Percentiles rank a stretch among this genome's conserved stretches.
Evolutionary conservation across 176 grass and related monocot species (phyloP).

Genomic region (Thinopyrum elongatum): DNA sequence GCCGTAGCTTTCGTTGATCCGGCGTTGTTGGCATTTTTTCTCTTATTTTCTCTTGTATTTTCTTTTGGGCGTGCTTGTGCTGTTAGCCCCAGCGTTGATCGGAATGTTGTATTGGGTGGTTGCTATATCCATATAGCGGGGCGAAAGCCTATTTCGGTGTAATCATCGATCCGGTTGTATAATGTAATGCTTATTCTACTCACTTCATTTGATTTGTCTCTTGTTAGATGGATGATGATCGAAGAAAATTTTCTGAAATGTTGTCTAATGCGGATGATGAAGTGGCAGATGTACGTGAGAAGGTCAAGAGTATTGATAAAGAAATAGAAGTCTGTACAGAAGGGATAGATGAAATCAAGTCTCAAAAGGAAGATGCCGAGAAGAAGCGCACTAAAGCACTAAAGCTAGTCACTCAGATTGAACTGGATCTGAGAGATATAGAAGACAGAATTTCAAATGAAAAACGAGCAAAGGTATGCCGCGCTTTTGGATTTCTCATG

Average conservation of each 20-base stretch:
- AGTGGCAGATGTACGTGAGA: conserved; percentile 61
- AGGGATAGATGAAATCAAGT: conserved; percentile 64
- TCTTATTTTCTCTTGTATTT: no score
- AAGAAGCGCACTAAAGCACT: conserved; percentile 63
- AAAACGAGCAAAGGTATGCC: conserved; percentile 67
- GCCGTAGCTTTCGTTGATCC: no score
- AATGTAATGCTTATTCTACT: background rate
- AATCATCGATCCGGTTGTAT: background rate
- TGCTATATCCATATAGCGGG: no score
- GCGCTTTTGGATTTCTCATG: background rate
- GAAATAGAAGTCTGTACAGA: conserved; percentile 66
- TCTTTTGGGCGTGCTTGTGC: no score
- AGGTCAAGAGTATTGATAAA: conserved; percentile 67
- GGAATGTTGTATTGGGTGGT: no score
- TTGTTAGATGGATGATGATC: conserved; percentile 77
- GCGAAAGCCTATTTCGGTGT: no score
- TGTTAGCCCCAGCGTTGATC: no score
- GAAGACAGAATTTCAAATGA: conserved; percentile 69
- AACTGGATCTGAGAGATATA: conserved; percentile 87
- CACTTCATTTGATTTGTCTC: background rate
- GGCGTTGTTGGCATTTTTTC: no score
- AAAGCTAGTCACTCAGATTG: conserved; percentile 66
- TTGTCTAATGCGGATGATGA: conserved; percentile 72
- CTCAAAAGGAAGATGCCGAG: conserved; percentile 69
- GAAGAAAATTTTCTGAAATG: conserved; percentile 70